Base-by-base conservation (phyloP, 164 flowering plant genomes). In the Stephania yunnanensis region DNA sequence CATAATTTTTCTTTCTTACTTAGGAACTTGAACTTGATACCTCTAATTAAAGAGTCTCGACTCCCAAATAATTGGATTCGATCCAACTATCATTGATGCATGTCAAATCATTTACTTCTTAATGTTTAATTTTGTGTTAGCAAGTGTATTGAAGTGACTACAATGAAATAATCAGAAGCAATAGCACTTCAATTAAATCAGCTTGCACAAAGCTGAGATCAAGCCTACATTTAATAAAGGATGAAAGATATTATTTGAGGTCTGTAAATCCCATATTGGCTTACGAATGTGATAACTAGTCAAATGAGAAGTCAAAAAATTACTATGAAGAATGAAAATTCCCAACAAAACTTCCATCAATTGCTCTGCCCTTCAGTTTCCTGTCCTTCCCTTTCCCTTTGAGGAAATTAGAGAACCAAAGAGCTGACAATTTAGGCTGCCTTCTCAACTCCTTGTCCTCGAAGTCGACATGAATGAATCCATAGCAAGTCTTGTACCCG, bases 331-430 rank as follows among this genome's bases (percentile, higher is more conserved):
- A 65, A 48, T 36, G 42, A 36, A 69, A 75, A 17, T 5, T 9
- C 15, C 58, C 50, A 53, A 63, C 12, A 6, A 22, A 17, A 1
- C 64, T 73, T 64, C 72, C 17, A 36, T 17, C 10, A n/a, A 20
- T 53, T 69, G 5, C n/a, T 61, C 22, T 58, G n/a, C n/a, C 11
- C 65, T 68, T 55, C 55, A 45, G 73, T 19, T 30, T 42, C 31
- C 61, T 69, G n/a, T 29, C 73, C 64, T 78, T 53, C 42, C 78
- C 75, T 75, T 81, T 82, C 42, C 78, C 75, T 75, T 81, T 82
- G 72, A 86, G 77, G 52, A 86, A 86, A 71, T 77, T 72, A 29
- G 86, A 66, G 75, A 79, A 84, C 86, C 88, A 86, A 2, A 67
- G 85, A 67, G 85, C 84, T 17, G 88, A 86, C 9, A 50, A 70